Base-by-base conservation (phyloP, 257 asterid species). In the Nicotiana attenuata region DNA sequence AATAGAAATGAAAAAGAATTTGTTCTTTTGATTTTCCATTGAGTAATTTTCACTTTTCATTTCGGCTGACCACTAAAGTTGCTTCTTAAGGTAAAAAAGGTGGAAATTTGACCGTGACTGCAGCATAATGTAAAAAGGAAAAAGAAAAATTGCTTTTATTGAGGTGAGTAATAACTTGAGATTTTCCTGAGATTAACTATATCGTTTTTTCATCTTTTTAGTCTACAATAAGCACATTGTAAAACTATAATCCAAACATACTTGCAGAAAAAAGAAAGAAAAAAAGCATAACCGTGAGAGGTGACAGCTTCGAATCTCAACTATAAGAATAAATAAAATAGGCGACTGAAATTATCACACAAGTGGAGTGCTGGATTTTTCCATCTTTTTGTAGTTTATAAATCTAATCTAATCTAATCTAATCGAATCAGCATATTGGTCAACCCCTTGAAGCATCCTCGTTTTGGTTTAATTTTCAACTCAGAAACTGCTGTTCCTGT, bases 371-470 rank as follows among this genome's bases (percentile, higher is more conserved):
- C 67, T 73, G 22, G 77, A 82, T 84, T 80, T 85, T 84, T 79
- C 81, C 84, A 83, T 22, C 80, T 16, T 78, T 69, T 67, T 50
- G 38, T 59, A 59, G 47, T 50, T 68, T 68, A 5, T 69, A 69
- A 19, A 60, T 60, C n/a, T 38, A 38, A 45, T 71, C 15, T 19
- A 71, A n/a, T n/a, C n/a, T n/a, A n/a, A n/a, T n/a, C 28, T 26
- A 26, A 71, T 71, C 60, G 59, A 57, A 83, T 38, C 20, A 50
- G 52, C 83, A 64, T 77, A 20, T 64, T 84, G 85, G 94, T 89
- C 91, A 91, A 88, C 94, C 85, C 82, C 82, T 83, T 83, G 24
- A 67, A 57, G 82, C 56, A 76, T 60, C 79, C 28, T 80, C 50
- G 81, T 19, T 59, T 69, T 78, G 76, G 64, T 19, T 28, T 52